phyloP scores from a whole-genome alignment of 208 protist genomes.

The Trypanosoma platydactyli region DNA sequence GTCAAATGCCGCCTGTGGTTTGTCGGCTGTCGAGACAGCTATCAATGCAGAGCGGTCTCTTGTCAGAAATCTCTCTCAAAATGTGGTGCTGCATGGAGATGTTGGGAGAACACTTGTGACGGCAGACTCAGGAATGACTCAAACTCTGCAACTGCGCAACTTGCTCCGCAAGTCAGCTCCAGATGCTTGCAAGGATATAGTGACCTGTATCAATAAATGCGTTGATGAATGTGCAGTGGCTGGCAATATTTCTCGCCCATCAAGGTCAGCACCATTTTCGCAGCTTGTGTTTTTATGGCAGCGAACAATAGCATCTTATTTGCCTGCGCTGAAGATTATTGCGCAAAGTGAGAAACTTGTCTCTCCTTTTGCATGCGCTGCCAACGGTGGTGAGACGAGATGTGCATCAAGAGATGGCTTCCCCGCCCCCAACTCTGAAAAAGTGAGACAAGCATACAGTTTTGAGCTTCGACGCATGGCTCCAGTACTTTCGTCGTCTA shows the following conservation, averaged over 20 bases:
- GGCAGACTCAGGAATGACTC: not conserved
- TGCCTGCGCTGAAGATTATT: conserved; percentile 7
- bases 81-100: conserved; percentile 37
- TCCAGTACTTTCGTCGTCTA: conserved; percentile 37
- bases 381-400: conserved; percentile 14
- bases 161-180: not conserved
- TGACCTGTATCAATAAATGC: conserved; percentile 8
- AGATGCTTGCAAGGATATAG: not conserved
- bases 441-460: conserved; percentile 57
- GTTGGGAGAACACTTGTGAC: conserved; percentile 51
- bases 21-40: conserved; percentile 19
- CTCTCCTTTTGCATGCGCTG: conserved; percentile 24
- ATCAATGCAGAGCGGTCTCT: conserved; percentile 3
- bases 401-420: conserved; percentile 4
- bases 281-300: conserved; percentile 13
- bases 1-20: conserved; percentile 25
- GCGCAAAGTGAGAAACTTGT: conserved; percentile 4
- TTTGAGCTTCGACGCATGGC: conserved; percentile 90
- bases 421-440: not conserved
- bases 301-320: not conserved
- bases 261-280: conserved; percentile 14
- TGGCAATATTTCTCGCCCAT: not conserved
- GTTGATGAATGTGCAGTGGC: not conserved
- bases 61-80: not conserved
- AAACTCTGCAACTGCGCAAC: conserved; percentile 6